Evolutionary conservation across 2,329 filamentous ascomycete genomes (phyloP), one percentile per base, ranked within the genome.

Genomic region (Juglanconis juglandina): DNA sequence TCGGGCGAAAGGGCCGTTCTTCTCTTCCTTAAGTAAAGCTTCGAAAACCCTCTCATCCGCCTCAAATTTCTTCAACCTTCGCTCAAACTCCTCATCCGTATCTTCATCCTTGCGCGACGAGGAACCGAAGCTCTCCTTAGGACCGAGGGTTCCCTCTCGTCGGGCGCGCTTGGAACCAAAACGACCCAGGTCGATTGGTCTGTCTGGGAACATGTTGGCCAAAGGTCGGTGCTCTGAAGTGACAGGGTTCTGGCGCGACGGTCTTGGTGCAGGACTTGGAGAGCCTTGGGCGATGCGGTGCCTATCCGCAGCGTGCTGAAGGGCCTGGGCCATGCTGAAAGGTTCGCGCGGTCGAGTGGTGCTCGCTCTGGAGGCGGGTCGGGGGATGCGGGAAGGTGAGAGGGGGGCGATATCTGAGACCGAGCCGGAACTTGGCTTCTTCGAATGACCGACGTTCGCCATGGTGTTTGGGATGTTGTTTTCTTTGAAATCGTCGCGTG

Each of bases 181-280:
- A 39, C 66, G 67, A 41, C 66, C 66, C 39, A 68, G 48, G 41
- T 64, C 64, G 52, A 70, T 60, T 4, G 68, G 67, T 9, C 62
- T 63, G 56, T 69, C 64, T 13, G 65, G 56, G 6, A 70, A 56
- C 37, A 67, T n/a, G n/a, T 52, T 41, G 13, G 55, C 46, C 3
- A 60, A 24, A 57, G 53, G 48, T 49, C 47, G 56, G 9, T 60
- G 46, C 14, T 51, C 34, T 4, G 57, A 41, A 24, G 50, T 35
- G 30, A 37, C 51, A 32, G 54, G 41, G 13, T 6, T 35, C 8
- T 53, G 55, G 11, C 77, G 75, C 75, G 78, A 79, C 7, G 72
- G 67, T 37, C 81, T 72, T 1, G 81, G 81, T 1, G 81, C 81
- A 0, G 81, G 81, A 58, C 81, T 83, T 1, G 81, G 81, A 2